Evolutionary conservation across 495 filamentous ascomycete species (phyloP), one percentile per base, ranked within the genome.

Genomic region (Neurospora sp.): DNA sequence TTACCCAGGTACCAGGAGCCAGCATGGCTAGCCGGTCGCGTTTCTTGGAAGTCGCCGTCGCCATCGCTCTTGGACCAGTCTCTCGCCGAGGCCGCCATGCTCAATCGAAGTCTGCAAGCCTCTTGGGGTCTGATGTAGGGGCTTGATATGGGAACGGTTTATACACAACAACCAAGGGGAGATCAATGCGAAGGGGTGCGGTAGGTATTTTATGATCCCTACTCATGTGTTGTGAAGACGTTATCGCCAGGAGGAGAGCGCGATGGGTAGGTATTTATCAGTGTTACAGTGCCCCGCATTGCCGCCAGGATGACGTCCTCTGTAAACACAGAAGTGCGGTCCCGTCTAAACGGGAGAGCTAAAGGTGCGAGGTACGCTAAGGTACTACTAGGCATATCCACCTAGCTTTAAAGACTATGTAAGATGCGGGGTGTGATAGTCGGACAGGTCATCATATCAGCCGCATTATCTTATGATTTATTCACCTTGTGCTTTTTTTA

Each of bases 1-100:
- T 86, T 82, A 44, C 85, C 87, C 11, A 90, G 87, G 82, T 99
- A 99, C 96, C 96, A 99, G 41, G 82, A 84, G 44, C 80, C 78
- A 7, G 88, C 87, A 71, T 89, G 88, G 72, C 85, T 87, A 14
- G 95, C 92, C 72, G 86, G 82, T 77, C 95, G 87, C 70, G 86
- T 88, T 59, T 73, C 73, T 76, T 53, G 20, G 20, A 22, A 53
- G 20, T 53, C 48, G 12, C 22, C 48, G 22, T 61, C 22, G 48
- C 11, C 22, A 8, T 61, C 48, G 48, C 22, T 61, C 48, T 61
- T 31, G 20, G 48, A 61, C 48, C 48, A 61, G 48, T 61, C 48
- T 61, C 22, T 61, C 22, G 48, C 48, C 48, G 48, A 31, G 48
- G 48, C 53, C 53, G 27, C 53, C 53, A 61, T 61, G 22, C 27